These are phyloP conservation scores for Gypsophila paniculata DNA, from an alignment of 179 eudicot species.

Conservation along the genomic window DNA sequence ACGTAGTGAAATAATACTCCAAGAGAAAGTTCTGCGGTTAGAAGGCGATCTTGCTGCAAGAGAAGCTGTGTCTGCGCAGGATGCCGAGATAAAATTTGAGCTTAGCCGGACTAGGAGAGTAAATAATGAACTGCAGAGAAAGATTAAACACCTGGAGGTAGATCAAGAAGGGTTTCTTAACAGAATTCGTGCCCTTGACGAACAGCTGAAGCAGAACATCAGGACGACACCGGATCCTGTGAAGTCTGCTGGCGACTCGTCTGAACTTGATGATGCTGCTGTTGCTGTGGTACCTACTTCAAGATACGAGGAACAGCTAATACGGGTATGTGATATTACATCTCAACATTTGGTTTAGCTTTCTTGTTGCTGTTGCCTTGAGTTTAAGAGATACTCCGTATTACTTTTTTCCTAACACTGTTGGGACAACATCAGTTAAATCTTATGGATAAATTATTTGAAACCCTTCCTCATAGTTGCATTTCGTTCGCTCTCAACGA, in stretches of 20 bases:
- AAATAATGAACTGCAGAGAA: slow-evolving; percentile 50
- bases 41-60: slow-evolving; percentile 56
- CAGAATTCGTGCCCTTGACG: slow-evolving; percentile 43
- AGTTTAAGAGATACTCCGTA: neutral
- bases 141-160: slow-evolving; percentile 54
- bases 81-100: slow-evolving; percentile 61
- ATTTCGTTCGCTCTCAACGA: too few species aligned
- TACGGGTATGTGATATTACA: slow-evolving; percentile 29
- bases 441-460: too few species aligned
- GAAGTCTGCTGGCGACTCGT: slow-evolving; percentile 20
- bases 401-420: neutral
- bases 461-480: too few species aligned
- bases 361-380: neutral
- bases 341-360: neutral
- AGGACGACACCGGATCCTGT: slow-evolving; percentile 20
- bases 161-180: slow-evolving; percentile 50
- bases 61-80: slow-evolving; percentile 44
- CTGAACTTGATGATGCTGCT: slow-evolving; percentile 26
- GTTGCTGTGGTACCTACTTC: slow-evolving; percentile 10
- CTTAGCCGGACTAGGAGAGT: slow-evolving; percentile 45
- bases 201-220: slow-evolving; percentile 30
- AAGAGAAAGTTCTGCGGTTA: slow-evolving; percentile 58
- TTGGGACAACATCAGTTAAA: too few species aligned
- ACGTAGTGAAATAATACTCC: slow-evolving; percentile 37
- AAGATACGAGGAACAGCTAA: slow-evolving; percentile 19